Base-by-base conservation (phyloP, 371 early-diverging fungal species). In the Cokeromyces recurvatus region DNA sequence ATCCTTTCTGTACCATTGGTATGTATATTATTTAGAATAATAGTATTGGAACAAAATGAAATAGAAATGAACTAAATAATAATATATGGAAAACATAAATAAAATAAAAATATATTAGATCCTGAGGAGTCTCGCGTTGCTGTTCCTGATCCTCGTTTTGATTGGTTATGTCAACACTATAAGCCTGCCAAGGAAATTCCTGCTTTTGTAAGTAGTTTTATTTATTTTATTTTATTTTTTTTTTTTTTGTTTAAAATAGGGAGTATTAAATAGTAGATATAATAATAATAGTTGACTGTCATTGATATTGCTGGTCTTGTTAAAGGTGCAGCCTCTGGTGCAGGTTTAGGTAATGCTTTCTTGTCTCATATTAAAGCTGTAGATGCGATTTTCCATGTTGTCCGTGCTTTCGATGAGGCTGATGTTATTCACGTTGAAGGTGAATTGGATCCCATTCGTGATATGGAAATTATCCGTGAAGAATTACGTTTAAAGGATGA, bases 271-370 rank as follows among this genome's bases (percentile, higher is more conserved):
- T n/a, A 15, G n/a, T n/a, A n/a, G n/a, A n/a, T n/a, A n/a, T n/a
- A n/a, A n/a, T n/a, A n/a, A n/a, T n/a, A 9, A 6, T 47, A 69
- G 70, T 76, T 99, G 52, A 91, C 91, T 3, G 90, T 99, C 36
- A 92, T 91, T 54, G 99, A 99, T 69, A 99, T 99, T 74, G 99
- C 99, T 31, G 99, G 99, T 25, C 82, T 99, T 29, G 96, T 99
- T 35, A 92, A 94, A 64, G 97, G 97, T 38, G 95, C 98, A 10
- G 73, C 90, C 10, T 75, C 79, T 27, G 97, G 97, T 27, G 85
- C 83, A 23, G 96, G 96, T n/a, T 80, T 97, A 46, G 99, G 99
- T 38, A 99, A 99, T 59, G 89, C 90, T 35, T 99, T 99, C 81
- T 68, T 99, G 74, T 90, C 94, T 39, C 89, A 99, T 71, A 93